These are phyloP conservation scores for Suillus placidus DNA, from an alignment of 768 basidiomycete genomes.

Conservation along the genomic window DNA sequence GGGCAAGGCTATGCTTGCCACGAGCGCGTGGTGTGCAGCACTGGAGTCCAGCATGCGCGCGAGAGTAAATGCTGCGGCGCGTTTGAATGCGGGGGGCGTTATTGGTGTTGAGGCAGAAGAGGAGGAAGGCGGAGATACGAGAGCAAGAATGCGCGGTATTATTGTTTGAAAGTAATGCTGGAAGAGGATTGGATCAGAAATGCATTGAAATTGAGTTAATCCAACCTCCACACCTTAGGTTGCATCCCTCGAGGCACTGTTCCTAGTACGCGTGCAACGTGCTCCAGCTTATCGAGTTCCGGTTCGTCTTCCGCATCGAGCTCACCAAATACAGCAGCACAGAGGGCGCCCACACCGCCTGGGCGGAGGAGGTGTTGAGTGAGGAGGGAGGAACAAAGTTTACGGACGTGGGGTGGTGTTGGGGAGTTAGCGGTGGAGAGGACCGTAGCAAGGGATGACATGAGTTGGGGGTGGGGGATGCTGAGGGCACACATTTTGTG, in stretches of 20 bases:
- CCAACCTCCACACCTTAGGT: conserved; percentile 45
- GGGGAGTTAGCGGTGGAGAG: conserved; percentile 41
- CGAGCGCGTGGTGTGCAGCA: conserved; percentile 19
- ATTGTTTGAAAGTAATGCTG: conserved; percentile 67
- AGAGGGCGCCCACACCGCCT: conserved; percentile 70
- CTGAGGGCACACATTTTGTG: conserved; percentile 28
- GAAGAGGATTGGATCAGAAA: not conserved
- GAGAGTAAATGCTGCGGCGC: conserved; percentile 69
- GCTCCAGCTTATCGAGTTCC: conserved; percentile 71
- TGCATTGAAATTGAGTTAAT: not conserved
- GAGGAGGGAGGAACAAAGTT: conserved; percentile 62
- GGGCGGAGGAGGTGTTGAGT: conserved; percentile 71
- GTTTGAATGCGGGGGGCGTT: conserved; percentile 44
- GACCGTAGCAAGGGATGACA: conserved; percentile 64
- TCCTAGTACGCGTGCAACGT: conserved; percentile 63
- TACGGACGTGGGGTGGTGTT: conserved; percentile 55
- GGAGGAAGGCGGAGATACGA: conserved; percentile 39
- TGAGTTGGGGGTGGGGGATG: conserved; percentile 64
- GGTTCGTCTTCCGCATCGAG: conserved; percentile 54
- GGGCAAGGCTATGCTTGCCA: conserved; percentile 42
- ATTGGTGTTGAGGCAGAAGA: conserved; percentile 13
- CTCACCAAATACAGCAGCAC: conserved; percentile 69
- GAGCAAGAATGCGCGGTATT: conserved; percentile 54
- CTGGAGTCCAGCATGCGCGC: conserved; percentile 60
- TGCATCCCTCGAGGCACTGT: conserved; percentile 61